Base-by-base conservation (phyloP, 2,329 filamentous ascomycete genomes). In the Chrysosporium queenslandicum region DNA sequence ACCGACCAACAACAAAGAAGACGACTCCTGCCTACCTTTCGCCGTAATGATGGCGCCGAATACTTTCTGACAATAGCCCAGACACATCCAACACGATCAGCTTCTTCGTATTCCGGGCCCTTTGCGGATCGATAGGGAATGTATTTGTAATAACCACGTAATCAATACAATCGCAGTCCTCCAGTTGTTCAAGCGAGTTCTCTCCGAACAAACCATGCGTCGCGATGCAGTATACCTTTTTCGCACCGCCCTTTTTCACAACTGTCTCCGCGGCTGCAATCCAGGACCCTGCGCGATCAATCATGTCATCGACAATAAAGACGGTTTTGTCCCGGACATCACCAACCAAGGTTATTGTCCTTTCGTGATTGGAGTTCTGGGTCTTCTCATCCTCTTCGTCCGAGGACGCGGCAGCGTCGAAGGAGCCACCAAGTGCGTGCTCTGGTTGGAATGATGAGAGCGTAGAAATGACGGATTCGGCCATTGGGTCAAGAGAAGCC, bases 231-330 rank as follows among this genome's bases (percentile, higher is more conserved):
- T 95, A 97, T 32, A 98, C 92, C 69, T 86, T 92, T 61, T 87
- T 94, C 1, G 92, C 92, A 41, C 82, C 80, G 58, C 92, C 94
- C 58, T 86, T 82, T 76, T 97, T 97, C 50, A 95, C 87, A 1
- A 95, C 91, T 1, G 90, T 94, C 74, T 98, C 92, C 11, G 92
- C 92, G 5, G 92, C 92, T 4, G 91, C 91, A 60, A 98, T 94
- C 92, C 92, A 98, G 5, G 88, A 95, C 12, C 86, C 87, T 8
- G 89, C 83, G 73, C 95, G 96, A 72, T 98, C 92, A 64, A 98
- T 96, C 86, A 98, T 97, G 67, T 98, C 92, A 67, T 98, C 92
- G 46, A 98, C 86, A 56, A 98, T 89, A 66, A 98, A 85, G 50
- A 97, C 92, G 0, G 87, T 84, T 54, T 87, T 82, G 65, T 87